Evolutionary conservation across 108 stramenopile genomes (phyloP), one percentile per base, ranked within the genome.

Genomic region (Stephanodiscus minutulus): DNA sequence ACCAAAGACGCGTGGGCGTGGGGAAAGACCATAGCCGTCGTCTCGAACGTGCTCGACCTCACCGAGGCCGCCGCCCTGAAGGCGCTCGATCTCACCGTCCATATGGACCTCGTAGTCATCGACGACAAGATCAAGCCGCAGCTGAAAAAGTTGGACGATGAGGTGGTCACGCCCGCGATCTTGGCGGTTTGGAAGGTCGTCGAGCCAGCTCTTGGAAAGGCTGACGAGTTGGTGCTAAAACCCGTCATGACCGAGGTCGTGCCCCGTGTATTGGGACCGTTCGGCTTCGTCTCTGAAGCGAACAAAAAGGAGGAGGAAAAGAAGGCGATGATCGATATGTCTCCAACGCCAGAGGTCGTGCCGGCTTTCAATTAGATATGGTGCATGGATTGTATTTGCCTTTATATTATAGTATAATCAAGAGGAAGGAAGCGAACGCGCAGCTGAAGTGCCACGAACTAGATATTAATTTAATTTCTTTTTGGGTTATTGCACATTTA

Each of bases 41-140:
- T 39, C 1, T 39, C 39, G 3, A 39, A 39, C 8, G 7, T 39
- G 1, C 8, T 39, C 39, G 85, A 82, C 31, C 69, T 88, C 21
- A 84, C 88, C 48, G 92, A 93, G 59, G 73, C 70, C 6, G 83
- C 86, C 15, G 87, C 88, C 54, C 66, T 83, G n/a, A 89, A 87
- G 66, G 81, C 87, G 17, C 55, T 90, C 24, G 68, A 61, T 10
- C 55, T 78, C 13, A 78, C 82, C 21, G 13, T 79, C 25, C 58
- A 79, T 22, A 79, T 68, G 86, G 83, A 64, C 72, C 82, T 58
- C 35, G 74, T 71, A 3, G 70, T 76, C 35, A 70, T 93, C 57
- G 85, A 86, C 61, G 56, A 54, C 20, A 39, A 78, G 28, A 66
- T 85, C 22, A 44, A 24, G 29, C 86, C 75, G 27, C 60, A 90